Percentiles rank a stretch among this genome's conserved stretches.
phyloP scores from a whole-genome alignment of 2,329 filamentous ascomycete species.

The Metarhizium guizhouense region DNA sequence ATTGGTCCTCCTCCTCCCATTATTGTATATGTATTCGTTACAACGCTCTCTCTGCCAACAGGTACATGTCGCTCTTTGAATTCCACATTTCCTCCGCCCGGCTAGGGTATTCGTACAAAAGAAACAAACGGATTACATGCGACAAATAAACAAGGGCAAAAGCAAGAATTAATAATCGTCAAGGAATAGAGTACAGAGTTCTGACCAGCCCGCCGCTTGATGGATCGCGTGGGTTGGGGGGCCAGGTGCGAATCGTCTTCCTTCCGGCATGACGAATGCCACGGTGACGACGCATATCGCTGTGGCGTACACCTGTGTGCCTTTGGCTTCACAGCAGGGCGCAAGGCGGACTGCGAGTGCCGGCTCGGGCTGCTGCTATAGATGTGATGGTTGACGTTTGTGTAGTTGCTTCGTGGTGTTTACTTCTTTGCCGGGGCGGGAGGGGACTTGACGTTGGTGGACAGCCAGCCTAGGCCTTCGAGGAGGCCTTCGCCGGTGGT shows the following conservation, averaged over 20 bases:
- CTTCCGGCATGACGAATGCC: no score
- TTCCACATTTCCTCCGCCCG: neutral
- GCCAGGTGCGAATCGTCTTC: no score
- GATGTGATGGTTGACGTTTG: neutral
- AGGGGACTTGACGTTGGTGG: conserved; percentile 70
- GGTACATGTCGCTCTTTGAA: neutral
- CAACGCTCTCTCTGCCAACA: neutral
- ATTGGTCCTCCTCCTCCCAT: neutral
- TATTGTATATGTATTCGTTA: neutral
- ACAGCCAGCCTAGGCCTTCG: conserved; percentile 75
- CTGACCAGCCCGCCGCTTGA: neutral
- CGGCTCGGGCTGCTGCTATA: no score
- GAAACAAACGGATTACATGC: neutral
- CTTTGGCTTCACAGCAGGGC: no score
- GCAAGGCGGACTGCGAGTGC: no score
- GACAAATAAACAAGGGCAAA: neutral
- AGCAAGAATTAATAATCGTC: neutral
- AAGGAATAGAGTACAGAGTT: neutral
- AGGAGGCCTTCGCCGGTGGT: conserved; percentile 74
- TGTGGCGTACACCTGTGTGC: no score
- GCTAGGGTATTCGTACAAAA: conserved; percentile 10
- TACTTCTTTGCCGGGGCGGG: conserved; percentile 46
- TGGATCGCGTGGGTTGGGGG: no score
- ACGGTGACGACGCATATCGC: no score
- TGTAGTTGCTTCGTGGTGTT: neutral